phyloP scores from a whole-genome alignment of 805 yeast genomes.

The Saccharomycopsis oosterbeekiorum region DNA sequence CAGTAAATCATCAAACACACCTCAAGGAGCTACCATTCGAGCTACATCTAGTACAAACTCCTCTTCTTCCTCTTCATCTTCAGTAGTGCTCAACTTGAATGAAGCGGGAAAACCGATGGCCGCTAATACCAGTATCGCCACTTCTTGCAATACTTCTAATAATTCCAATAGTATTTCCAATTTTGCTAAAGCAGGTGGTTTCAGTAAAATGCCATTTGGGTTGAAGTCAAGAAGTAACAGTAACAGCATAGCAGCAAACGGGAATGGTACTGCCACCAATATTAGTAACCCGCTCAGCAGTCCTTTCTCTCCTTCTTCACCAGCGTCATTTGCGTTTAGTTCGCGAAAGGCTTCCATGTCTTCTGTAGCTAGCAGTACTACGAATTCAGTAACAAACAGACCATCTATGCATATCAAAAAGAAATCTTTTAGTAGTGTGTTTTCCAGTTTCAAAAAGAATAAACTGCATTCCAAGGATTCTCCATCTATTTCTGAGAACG shows the following conservation, averaged over 20 bases:
- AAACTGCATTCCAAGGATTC: slow-evolving; percentile 1
- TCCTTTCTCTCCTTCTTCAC: not conserved
- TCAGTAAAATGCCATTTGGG: not conserved
- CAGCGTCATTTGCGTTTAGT: not conserved
- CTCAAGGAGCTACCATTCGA: not conserved
- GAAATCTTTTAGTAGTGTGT: slow-evolving; percentile 15
- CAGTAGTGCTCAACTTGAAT: not conserved
- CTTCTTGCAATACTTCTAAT: not conserved
- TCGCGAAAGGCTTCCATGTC: slow-evolving; percentile 10
- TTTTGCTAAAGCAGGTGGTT: not conserved
- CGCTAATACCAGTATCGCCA: not conserved
- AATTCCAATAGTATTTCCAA: not conserved
- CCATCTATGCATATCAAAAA: slow-evolving; percentile 15
- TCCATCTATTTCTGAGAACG: not conserved
- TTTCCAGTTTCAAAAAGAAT: slow-evolving; percentile 11
- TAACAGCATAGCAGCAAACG: not conserved
- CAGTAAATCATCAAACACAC: not conserved
- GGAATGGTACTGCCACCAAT: not conserved
- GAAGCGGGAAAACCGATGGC: not conserved
- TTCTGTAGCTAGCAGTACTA: not conserved
- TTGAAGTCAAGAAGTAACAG: not conserved
- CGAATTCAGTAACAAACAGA: not conserved
- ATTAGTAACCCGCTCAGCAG: not conserved
- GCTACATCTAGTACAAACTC: not conserved
- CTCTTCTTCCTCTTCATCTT: not conserved